A percentile compares a stretch with the other conserved stretches of the same genome.
phyloP scores from a whole-genome alignment of 2,329 filamentous ascomycete species.

The Daldinia sp. region DNA sequence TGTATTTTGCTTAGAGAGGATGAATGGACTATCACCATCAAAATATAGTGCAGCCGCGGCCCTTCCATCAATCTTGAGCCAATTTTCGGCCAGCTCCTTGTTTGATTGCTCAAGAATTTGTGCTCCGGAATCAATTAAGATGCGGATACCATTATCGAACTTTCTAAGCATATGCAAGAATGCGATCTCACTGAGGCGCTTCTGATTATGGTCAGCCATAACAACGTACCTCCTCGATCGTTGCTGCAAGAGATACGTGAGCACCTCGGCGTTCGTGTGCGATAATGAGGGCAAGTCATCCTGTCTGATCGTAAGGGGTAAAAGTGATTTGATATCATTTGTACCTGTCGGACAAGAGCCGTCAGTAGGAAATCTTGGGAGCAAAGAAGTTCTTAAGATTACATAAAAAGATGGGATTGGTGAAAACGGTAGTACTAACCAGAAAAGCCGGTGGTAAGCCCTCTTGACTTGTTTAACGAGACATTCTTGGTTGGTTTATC shows the following conservation, averaged over 20 bases:
- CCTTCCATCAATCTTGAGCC: conserved; percentile 61
- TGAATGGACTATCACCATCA: conserved; percentile 59
- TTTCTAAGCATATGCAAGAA: conserved; percentile 58
- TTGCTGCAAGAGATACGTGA: conserved; percentile 66
- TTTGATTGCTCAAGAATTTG: conserved; percentile 73
- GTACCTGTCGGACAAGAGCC: conserved; percentile 55
- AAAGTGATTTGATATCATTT: conserved; percentile 70
- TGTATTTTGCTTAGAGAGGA: conserved; percentile 56
- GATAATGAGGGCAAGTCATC: conserved; percentile 66
- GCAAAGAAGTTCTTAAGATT: too few relatives aligned
- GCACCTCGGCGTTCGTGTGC: conserved; percentile 73
- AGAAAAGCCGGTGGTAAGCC: conserved; percentile 74
- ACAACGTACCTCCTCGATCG: conserved; percentile 63
- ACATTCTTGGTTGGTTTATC: conserved; percentile 12
- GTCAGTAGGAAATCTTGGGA: not conserved
- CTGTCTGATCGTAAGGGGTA: conserved; percentile 73
- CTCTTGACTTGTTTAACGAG: conserved; percentile 33
- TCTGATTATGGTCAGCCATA: conserved; percentile 50
- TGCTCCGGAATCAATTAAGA: conserved; percentile 74
- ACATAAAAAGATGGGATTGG: too few relatives aligned
- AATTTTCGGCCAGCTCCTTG: conserved; percentile 59
- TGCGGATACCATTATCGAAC: conserved; percentile 54
- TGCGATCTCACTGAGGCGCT: conserved; percentile 58
- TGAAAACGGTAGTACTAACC: conserved; percentile 53
- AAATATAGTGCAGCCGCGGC: conserved; percentile 68